Conservation (phyloP, 2,329 filamentous ascomycete species). For the Aspergillus nomiae region DNA sequence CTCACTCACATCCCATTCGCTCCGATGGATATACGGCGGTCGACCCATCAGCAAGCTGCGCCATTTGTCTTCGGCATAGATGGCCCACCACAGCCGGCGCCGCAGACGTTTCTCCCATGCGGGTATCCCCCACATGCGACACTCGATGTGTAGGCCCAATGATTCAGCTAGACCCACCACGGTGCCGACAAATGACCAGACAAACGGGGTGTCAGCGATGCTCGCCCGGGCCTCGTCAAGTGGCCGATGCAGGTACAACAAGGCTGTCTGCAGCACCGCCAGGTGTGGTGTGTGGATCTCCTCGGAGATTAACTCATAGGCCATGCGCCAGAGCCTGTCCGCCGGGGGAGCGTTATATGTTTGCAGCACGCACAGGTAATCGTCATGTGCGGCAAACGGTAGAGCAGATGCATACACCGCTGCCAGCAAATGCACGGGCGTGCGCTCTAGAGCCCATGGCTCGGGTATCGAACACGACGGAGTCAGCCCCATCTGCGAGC, state of each 20-base stretch:
- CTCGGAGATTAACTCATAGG: slow-evolving; percentile 32
- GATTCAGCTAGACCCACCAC: slow-evolving; percentile 36
- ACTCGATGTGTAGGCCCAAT: slow-evolving; percentile 41
- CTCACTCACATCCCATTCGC: slow-evolving; percentile 39
- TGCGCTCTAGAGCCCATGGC: slow-evolving; percentile 19
- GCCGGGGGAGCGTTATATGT: slow-evolving; percentile 30
- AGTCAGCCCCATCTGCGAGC: slow-evolving; percentile 29
- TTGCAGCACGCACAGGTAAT: slow-evolving; percentile 30
- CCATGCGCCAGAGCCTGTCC: slow-evolving; percentile 32
- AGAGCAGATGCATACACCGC: slow-evolving; percentile 37
- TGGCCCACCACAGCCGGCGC: slow-evolving; percentile 43
- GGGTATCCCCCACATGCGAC: slow-evolving; percentile 40
- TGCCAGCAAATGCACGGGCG: slow-evolving; percentile 32
- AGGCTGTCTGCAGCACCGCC: slow-evolving; percentile 33
- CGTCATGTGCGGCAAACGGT: slow-evolving; percentile 35
- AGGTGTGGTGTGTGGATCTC: slow-evolving; percentile 37
- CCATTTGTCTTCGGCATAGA: slow-evolving; percentile 45
- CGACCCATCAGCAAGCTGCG: slow-evolving; percentile 37
- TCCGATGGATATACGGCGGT: slow-evolving; percentile 36
- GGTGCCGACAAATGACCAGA: slow-evolving; percentile 41
- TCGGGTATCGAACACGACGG: slow-evolving; percentile 23
- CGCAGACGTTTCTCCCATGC: slow-evolving; percentile 42
- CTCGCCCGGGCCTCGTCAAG: slow-evolving; percentile 24
- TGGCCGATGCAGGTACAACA: slow-evolving; percentile 35
- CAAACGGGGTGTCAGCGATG: slow-evolving; percentile 36